Evolutionary conservation across 371 early-diverging fungal species (phyloP), one percentile per base, ranked within the genome.

Genomic region (Chytridiales sp.): DNA sequence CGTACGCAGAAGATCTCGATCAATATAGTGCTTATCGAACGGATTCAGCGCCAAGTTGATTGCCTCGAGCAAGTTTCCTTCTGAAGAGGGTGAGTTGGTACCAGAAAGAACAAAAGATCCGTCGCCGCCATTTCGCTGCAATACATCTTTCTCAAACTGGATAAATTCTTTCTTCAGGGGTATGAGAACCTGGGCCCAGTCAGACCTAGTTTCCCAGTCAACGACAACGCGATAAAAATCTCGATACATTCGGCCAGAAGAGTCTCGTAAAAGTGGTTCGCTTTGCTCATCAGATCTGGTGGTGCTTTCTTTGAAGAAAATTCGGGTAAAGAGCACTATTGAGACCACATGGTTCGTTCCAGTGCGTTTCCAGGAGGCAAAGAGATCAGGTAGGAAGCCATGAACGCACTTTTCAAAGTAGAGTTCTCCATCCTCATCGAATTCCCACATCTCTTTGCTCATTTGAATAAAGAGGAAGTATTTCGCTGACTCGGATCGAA

Each of bases 391-490:
- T 9, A 96, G 69, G 67, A 96, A 93, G 41, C 89, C 88, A 62
- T 90, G 85, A 31, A 95, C 85, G 1, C 87, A 90, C 69, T 91
- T 93, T 72, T 94, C 96, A 70, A 87, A 91, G 66, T 87, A 92
- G 22, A 94, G 77, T 59, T 95, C 92, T 4, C 96, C 95, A 65
- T 95, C 95, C 61, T 95, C 94, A 53, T 92, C 94, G 76, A 95
- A 96, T 39, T 94, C 90, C 91, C 92, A 92, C 93, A 95, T 94
- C 75, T 97, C 98, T 38, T 85, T 84, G 29, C 89, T 89, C 89
- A 98, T 89, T 73, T 98, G 97, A 32, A 98, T 84, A 67, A 95
- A 91, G 15, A 98, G 76, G 71, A 93, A 94, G 61, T 85, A 89
- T 56, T 93, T 90, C 3, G 95, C 94, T 0, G 95, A 92, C 59